Base-by-base conservation (phyloP, 148 eudicot species). In the Heliamphora exappendiculata region DNA sequence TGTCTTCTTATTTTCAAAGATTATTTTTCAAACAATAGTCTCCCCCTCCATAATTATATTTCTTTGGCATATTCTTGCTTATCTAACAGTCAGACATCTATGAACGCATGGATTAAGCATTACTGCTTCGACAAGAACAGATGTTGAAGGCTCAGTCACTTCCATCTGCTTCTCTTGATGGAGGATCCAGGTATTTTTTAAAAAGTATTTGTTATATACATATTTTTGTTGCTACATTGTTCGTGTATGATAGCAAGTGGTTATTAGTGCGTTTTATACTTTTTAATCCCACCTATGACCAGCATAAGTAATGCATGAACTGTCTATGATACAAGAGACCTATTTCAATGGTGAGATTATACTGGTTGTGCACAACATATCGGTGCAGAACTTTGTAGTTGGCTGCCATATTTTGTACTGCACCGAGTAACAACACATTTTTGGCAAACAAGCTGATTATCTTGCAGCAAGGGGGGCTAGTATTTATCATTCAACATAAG, bases 391-490 rank as follows among this genome's bases (percentile, higher is more conserved):
- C 79, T 49, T 73, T 80, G 74, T 54, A 37, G 70, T 65, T 72
- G 58, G 66, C 77, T n/a, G 62, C 71, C 67, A 76, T 77, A 76
- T 70, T 80, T 70, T 83, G 79, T 79, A 83, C 47, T 83, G 76
- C 86, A 85, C 97, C 92, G 82, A 92, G 89, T 81, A 82, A 84
- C 87, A 81, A 87, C 87, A 81, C 89, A 72, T 88, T 91, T 92
- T 83, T 95, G 96, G 91, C 98, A 95, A 97, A 95, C 98, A 91
- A 87, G 87, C 92, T 87, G 97, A 95, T 86, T 95, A 88, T 82
- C 96, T 92, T 79, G 85, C 96, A 76, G 78, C 89, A 85, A 91
- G 97, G 79, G 85, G 87, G 76, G 86, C 88, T 73, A 78, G 84
- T 45, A 76, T 82, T 78, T 94, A 82, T 77, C 93, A 87, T 86